phyloP scores from a whole-genome alignment of 129 eudicot genomes.

The Cynara cardunculus region DNA sequence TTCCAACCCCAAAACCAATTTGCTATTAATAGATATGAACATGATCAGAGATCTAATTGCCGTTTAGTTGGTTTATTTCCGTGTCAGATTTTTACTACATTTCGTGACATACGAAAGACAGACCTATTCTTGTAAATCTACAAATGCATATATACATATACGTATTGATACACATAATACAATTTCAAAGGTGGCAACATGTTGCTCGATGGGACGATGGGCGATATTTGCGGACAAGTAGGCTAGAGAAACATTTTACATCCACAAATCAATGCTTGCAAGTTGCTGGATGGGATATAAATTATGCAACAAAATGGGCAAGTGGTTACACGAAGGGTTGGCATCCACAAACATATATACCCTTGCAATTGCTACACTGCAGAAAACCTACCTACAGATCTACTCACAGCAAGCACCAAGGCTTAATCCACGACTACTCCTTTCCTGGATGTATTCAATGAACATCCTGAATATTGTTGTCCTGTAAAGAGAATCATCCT shows the following conservation, averaged over 20 bases:
- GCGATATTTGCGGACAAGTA: background rate
- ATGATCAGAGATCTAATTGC: background rate
- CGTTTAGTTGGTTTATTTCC: background rate
- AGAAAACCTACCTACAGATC: background rate
- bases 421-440: background rate
- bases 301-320: background rate
- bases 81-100: background rate
- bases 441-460: background rate
- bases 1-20: background rate
- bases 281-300: background rate
- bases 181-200: background rate
- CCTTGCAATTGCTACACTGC: background rate
- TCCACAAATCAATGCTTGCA: background rate
- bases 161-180: background rate
- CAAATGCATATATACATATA: background rate
- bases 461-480: background rate
- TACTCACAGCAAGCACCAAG: background rate
- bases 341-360: background rate
- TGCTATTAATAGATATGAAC: background rate
- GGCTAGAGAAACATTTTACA: background rate
- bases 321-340: background rate
- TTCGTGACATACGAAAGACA: background rate
- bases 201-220: background rate
- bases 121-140: background rate
- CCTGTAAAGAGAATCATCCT: background rate